Conservation (phyloP, 2,329 filamentous ascomycete genomes). For the Fusarium vanettenii region DNA sequence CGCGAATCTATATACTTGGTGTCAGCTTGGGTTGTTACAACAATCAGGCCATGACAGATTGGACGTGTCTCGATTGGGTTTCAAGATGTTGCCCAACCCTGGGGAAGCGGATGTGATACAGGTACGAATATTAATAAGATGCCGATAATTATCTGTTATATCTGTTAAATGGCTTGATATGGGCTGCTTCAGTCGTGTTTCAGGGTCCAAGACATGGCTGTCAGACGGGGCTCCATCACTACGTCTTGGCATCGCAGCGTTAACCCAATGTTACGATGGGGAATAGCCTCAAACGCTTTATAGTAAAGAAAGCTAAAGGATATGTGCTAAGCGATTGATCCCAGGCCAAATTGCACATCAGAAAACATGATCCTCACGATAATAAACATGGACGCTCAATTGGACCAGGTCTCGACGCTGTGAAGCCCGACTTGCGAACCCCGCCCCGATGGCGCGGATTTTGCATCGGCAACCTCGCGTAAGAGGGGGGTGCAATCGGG, state of each 20-base stretch:
- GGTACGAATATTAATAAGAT: background rate
- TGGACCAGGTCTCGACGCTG: background rate
- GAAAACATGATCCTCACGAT: background rate
- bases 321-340: background rate
- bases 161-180: background rate
- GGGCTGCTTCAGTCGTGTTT: background rate
- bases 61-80: background rate
- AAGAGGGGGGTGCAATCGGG: background rate
- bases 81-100: background rate
- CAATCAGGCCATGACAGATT: background rate
- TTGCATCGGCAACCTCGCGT: constrained; percentile 25
- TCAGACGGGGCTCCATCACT: background rate
- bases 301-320: background rate
- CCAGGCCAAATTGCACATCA: background rate
- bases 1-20: background rate
- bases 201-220: background rate
- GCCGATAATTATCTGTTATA: too few relatives aligned
- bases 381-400: background rate
- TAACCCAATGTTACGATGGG: too few relatives aligned
- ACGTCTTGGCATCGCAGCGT: background rate
- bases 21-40: background rate
- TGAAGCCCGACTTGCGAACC: background rate
- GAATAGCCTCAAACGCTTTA: background rate
- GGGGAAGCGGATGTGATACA: background rate
- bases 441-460: constrained; percentile 6